Evolutionary conservation across 2,329 filamentous ascomycete genomes (phyloP), one percentile per base, ranked within the genome.

Genomic region (Diaporthe nobilis): DNA sequence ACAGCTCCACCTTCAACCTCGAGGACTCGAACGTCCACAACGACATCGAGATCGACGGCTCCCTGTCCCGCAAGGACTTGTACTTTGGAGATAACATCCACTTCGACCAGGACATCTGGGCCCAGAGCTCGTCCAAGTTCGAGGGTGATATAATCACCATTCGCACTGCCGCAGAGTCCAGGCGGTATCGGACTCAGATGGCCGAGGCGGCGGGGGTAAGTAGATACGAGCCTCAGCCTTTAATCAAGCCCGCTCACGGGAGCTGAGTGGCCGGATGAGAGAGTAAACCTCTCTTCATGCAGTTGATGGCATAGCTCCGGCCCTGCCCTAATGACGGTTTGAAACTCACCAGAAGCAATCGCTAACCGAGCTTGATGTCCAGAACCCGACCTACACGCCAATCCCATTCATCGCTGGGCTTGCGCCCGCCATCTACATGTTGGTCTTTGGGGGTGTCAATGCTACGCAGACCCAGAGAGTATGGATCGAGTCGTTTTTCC

Each of bases 31-130:
- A 74, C 37, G 58, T 75, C 71, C 78, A 79, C 34, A 78, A 79
- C 61, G 63, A 76, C 9, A 78, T 79, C 58, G 77, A 79, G 72
- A 76, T 78, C 63, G 77, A 79, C 28, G 78, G 44, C 22, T 78
- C 77, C 20, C 71, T 85, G 63, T 79, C 82, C 3, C 77, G 82
- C 72, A 82, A 82, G 28, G 82, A 83, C 77, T 42, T 65, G 37
- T 75, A 67, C 37, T 75, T 75, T 20, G 74, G 74, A 10, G 70
- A 73, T 12, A 71, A 73, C 7, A 60, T 73, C 34, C 58, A 72
- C 60, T 73, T 75, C 25, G 49, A 73, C 37, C 47, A 71, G 2
- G 39, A 20, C 3, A 73, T 68, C 37, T 73, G 70, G 74, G 47
- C 77, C 75, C 55, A 76, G 37, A 75, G 60, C n/a, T 75, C 74